A percentile compares a stretch with the other conserved stretches of the same genome.
Conservation (phyloP, 2,329 filamentous ascomycete species). For the Aspergillus candidus region DNA sequence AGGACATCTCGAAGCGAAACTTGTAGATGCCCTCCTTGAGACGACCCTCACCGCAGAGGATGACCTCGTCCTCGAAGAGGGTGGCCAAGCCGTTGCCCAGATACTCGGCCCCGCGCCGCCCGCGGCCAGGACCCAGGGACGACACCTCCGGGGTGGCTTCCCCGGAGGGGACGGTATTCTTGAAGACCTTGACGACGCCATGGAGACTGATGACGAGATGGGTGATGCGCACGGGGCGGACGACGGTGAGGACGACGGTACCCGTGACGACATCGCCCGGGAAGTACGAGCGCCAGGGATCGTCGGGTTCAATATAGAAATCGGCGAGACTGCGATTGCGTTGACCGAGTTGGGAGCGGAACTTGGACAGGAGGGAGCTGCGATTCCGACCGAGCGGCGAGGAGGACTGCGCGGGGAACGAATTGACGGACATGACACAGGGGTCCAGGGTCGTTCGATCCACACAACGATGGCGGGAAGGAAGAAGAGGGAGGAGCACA, state of each 20-base stretch:
- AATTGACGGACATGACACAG: slow-evolving; percentile 39
- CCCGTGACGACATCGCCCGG: slow-evolving; percentile 59
- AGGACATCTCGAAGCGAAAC: slow-evolving; percentile 59
- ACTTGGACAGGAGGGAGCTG: slow-evolving; percentile 46
- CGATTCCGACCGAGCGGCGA: slow-evolving; percentile 37
- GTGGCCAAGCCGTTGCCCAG: slow-evolving; percentile 60
- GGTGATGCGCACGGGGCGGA: slow-evolving; percentile 56
- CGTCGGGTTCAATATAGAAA: slow-evolving; percentile 56
- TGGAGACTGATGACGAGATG: slow-evolving; percentile 59
- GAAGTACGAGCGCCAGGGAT: slow-evolving; percentile 57
- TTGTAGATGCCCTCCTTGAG: slow-evolving; percentile 60
- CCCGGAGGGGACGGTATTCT: slow-evolving; percentile 53
- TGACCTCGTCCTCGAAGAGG: slow-evolving; percentile 59
- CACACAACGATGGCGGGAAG: slow-evolving; percentile 22
- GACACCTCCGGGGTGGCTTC: slow-evolving; percentile 47
- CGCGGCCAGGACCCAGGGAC: slow-evolving; percentile 50
- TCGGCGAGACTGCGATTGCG: slow-evolving; percentile 54
- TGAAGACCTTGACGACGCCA: slow-evolving; percentile 60
- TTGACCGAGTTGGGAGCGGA: slow-evolving; percentile 50
- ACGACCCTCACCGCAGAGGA: slow-evolving; percentile 59
- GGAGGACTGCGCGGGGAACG: slow-evolving; percentile 26
- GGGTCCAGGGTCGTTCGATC: slow-evolving; percentile 24
- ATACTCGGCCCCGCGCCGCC: slow-evolving; percentile 48
- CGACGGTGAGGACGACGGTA: slow-evolving; percentile 53
- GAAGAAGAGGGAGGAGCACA: slow-evolving; percentile 7